Conservation (phyloP, 2,329 filamentous ascomycete species). For the Botryotinia calthae region DNA sequence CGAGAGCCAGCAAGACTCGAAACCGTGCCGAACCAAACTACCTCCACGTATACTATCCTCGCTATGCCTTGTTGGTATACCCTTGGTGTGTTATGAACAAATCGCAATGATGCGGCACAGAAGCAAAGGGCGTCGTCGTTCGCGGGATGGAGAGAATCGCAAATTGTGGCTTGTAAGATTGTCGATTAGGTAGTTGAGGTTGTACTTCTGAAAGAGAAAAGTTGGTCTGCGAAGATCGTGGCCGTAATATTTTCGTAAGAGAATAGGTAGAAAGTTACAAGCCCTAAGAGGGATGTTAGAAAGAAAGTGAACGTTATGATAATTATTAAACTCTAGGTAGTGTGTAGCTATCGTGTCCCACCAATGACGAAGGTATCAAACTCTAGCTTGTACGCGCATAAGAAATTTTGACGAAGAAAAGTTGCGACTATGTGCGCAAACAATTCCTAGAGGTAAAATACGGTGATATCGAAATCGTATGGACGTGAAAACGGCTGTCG, state of each 20-base stretch:
- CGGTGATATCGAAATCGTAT: neutral
- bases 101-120: neutral
- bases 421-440: neutral
- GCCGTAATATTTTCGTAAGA: neutral
- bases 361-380: constrained; percentile 7
- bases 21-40: neutral
- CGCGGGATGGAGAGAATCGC: neutral
- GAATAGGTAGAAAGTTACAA: neutral
- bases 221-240: neutral
- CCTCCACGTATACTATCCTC: neutral
- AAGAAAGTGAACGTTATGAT: neutral
- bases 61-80: neutral
- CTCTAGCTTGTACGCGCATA: constrained; percentile 1
- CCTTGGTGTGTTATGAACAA: neutral
- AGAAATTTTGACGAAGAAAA: neutral
- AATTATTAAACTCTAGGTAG: constrained; percentile 4
- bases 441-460: neutral
- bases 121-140: neutral
- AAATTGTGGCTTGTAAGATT: neutral
- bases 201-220: neutral
- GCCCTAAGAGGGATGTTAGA: neutral
- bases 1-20: constrained; percentile 11
- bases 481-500: neutral
- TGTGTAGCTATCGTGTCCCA: constrained; percentile 13
- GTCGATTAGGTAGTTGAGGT: neutral